Evolutionary conservation across 768 basidiomycete genomes (phyloP), one percentile per base, ranked within the genome.

Genomic region (Serendipita indica): DNA sequence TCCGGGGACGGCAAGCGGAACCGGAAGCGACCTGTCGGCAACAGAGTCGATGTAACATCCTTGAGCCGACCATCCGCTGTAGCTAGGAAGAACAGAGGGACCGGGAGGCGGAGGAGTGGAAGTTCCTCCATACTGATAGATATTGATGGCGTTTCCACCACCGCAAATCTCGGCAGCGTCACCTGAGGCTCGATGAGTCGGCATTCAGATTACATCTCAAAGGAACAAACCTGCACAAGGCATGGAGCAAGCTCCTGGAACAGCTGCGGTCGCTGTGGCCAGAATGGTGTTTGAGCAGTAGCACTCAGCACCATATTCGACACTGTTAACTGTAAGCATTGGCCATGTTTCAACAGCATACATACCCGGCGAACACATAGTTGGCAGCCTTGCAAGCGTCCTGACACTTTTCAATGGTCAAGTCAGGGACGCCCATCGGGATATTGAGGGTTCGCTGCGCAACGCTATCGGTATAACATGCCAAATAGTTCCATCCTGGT

Each of bases 101-200:
- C 49, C 49, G 22, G 49, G 16, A n/a, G 35, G 10, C 3, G 49
- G 30, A 28, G 49, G 49, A 10, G n/a, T 18, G 7, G 20, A 18
- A 30, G 49, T 77, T 0, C 81, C 83, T 37, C 83, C 85, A 61
- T 77, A 84, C 66, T 85, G 83, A 67, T 84, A 87, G 2, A 81
- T 68, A 57, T 77, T 82, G 20, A 87, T 70, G 41, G 77, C 71
- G 64, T 83, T 75, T 0, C 84, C 81, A 33, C 86, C 86, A 22
- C 86, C 86, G 62, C 86, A 89, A 61, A n/a, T 7, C 27, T 43
- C 7, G 16, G 41, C 16, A 6, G 41, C 41, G 41, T 43, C 35
- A n/a, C 35, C 35, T 39, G 18, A n/a, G n/a, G n/a, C n/a, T n/a
- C n/a, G n/a, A n/a, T n/a, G n/a, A n/a, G n/a, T n/a, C n/a, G n/a